Evolutionary conservation across 1,139 yeast genomes (phyloP).

Genomic region (Candida freyschussii): DNA sequence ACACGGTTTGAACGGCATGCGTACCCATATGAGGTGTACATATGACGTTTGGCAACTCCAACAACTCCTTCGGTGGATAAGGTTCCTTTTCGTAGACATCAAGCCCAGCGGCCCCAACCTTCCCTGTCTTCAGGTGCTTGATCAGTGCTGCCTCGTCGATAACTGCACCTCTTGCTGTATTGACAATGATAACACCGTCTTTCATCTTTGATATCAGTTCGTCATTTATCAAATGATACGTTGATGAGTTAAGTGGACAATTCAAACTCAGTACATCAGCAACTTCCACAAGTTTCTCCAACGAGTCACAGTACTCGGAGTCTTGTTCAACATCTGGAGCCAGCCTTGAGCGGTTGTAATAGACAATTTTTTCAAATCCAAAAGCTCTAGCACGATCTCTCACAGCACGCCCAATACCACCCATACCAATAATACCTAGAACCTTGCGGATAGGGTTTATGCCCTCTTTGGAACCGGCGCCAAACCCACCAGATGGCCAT

Average conservation of each 20-base stretch:
- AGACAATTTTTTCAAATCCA: constrained; percentile 63
- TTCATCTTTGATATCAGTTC: constrained; percentile 41
- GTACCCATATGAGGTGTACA: constrained; percentile 79
- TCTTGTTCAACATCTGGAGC: constrained; percentile 34
- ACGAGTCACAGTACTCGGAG: constrained; percentile 39
- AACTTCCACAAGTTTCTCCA: constrained; percentile 26
- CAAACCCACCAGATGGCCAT: constrained; percentile 35
- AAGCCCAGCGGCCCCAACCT: constrained; percentile 64
- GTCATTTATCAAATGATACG: constrained; percentile 50
- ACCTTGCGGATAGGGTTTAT: constrained; percentile 43
- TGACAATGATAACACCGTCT: constrained; percentile 55
- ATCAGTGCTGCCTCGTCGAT: constrained; percentile 66
- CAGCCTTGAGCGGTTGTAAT: constrained; percentile 46
- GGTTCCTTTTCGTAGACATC: constrained; percentile 81
- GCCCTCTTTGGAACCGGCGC: constrained; percentile 43
- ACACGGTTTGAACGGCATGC: constrained; percentile 48
- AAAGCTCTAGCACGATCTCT: constrained; percentile 50
- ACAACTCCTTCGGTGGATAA: constrained; percentile 41
- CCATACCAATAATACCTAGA: constrained; percentile 51
- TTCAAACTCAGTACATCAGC: constrained; percentile 59
- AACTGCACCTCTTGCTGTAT: constrained; percentile 72
- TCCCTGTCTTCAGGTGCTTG: constrained; percentile 47
- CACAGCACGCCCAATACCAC: constrained; percentile 77
- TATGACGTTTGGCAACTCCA: constrained; percentile 49
- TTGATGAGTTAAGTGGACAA: constrained; percentile 59